Conservation (phyloP, 176 grass and related monocot species). For the Oryza glaberrima region DNA sequence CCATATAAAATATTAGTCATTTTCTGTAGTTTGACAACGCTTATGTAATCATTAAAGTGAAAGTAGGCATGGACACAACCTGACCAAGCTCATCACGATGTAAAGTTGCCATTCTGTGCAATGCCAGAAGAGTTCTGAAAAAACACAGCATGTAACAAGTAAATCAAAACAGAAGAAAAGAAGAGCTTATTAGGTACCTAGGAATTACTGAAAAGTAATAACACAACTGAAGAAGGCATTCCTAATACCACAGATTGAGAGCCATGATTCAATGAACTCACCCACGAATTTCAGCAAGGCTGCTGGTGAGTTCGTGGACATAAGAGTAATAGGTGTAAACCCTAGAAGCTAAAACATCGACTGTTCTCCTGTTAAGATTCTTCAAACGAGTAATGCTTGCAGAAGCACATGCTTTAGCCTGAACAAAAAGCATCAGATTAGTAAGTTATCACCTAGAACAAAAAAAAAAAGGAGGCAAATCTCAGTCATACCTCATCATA, state of each 20-base stretch:
- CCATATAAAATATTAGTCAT: neutral
- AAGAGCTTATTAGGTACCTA: neutral
- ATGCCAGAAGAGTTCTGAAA: constrained; percentile 62
- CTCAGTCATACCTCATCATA: constrained; percentile 56
- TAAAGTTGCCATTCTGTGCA: constrained; percentile 88
- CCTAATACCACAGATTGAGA: neutral
- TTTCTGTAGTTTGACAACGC: constrained; percentile 1
- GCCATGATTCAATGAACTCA: constrained; percentile 45
- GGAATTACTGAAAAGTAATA: neutral
- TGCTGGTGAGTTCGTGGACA: constrained; percentile 74
- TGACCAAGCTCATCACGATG: constrained; percentile 85
- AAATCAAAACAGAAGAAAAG: constrained; percentile 27
- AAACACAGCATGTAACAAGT: constrained; percentile 24
- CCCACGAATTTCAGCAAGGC: constrained; percentile 87
- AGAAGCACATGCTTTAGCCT: constrained; percentile 83
- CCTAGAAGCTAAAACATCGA: constrained; percentile 78
- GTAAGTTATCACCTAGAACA: neutral
- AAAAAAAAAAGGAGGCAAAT: neutral
- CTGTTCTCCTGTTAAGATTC: constrained; percentile 88
- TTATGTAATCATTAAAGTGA: neutral
- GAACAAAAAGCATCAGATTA: constrained; percentile 26
- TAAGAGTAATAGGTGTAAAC: constrained; percentile 81
- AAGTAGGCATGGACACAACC: constrained; percentile 50
- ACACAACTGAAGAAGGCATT: neutral
- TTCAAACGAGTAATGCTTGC: constrained; percentile 73